phyloP scores from a whole-genome alignment of 768 basidiomycete species.

The Galerina marginata region DNA sequence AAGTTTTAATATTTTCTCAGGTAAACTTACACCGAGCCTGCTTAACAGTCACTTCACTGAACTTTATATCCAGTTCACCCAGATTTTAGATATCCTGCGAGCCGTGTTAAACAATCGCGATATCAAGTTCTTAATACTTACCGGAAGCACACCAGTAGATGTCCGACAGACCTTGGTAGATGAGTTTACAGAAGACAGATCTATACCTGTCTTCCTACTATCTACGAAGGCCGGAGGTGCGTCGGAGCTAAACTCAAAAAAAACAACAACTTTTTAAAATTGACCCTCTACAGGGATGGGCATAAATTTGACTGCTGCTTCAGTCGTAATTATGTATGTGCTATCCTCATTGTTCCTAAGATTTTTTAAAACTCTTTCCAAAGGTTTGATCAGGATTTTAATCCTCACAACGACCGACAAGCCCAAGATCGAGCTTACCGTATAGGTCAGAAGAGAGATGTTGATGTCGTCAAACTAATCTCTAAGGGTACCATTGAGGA shows the following conservation, averaged over 20 bases:
- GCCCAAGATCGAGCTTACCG: constrained; percentile 98
- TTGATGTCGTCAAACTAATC: constrained; percentile 94
- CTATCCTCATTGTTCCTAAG: constrained; percentile 1
- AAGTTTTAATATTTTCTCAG: constrained; percentile 94
- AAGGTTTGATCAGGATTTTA: constrained; percentile 98
- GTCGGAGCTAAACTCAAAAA: constrained; percentile 10
- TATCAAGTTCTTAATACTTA: constrained; percentile 82
- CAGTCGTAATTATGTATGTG: constrained; percentile 88
- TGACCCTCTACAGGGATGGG: constrained; percentile 66
- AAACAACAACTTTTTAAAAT: neutral
- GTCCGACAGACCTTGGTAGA: constrained; percentile 93
- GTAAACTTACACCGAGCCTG: constrained; percentile 38
- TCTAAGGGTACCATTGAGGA: constrained; percentile 94
- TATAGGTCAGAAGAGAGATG: constrained; percentile 93
- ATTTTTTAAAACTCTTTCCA: neutral
- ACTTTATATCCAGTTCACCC: constrained; percentile 73
- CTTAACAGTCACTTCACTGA: neutral
- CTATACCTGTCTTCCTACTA: constrained; percentile 87
- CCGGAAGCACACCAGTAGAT: constrained; percentile 93
- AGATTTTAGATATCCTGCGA: constrained; percentile 93
- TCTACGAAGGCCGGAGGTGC: constrained; percentile 88
- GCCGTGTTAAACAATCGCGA: constrained; percentile 73
- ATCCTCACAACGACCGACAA: constrained; percentile 96
- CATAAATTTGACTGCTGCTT: constrained; percentile 95
- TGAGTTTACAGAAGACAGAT: constrained; percentile 89